phyloP scores from a whole-genome alignment of 2,329 filamentous ascomycete species.

The Colletotrichum orchidophilum region DNA sequence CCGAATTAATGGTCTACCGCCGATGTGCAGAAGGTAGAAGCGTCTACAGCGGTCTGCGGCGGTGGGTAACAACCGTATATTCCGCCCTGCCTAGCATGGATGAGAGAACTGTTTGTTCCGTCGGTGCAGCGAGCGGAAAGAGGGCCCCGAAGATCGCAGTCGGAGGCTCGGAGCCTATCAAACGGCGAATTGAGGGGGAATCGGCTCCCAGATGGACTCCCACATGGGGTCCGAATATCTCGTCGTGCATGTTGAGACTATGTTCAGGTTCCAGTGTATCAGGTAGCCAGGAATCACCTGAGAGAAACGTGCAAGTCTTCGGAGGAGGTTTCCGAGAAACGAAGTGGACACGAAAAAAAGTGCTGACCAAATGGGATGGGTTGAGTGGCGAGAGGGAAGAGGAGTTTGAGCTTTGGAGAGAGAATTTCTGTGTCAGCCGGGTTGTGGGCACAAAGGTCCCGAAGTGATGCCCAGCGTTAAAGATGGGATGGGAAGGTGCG shows the following conservation, averaged over 20 bases:
- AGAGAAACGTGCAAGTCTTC: too few species aligned
- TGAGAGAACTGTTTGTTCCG: background rate
- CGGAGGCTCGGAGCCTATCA: background rate
- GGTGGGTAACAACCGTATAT: background rate
- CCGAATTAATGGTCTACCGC: background rate
- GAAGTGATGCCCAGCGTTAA: background rate
- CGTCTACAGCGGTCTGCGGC: background rate
- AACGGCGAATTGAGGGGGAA: background rate
- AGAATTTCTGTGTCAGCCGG: background rate
- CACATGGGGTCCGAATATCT: background rate
- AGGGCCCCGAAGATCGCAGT: background rate
- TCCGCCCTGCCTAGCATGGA: background rate
- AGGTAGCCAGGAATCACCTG: too few species aligned
- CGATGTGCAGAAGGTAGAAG: background rate
- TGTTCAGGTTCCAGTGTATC: too few species aligned
- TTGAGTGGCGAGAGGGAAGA: background rate
- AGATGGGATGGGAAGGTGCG: background rate
- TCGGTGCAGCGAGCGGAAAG: slow-evolving; percentile 4
- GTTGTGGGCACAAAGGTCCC: background rate
- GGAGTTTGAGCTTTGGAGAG: background rate
- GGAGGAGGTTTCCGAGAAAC: too few species aligned
- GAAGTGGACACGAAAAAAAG: too few species aligned
- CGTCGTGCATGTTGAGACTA: background rate
- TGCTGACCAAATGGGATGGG: too few species aligned
- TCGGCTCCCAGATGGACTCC: background rate